phyloP scores from a whole-genome alignment of 2,329 filamentous ascomycete genomes.

The Paracamarosporium sp. region DNA sequence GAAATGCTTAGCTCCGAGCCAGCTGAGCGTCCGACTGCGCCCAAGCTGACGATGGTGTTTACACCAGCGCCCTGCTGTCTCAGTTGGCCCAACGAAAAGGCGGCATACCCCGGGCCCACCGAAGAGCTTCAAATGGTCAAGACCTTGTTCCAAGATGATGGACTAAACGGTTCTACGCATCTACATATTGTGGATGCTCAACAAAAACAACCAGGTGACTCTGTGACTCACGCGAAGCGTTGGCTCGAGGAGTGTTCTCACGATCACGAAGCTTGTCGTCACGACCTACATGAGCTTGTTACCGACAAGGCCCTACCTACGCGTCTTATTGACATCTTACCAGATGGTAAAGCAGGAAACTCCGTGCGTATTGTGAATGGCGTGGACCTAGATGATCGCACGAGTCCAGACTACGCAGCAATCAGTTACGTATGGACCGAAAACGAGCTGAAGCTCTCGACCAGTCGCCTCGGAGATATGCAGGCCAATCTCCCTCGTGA shows the following conservation, averaged over 20 bases:
- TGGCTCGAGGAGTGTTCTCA: constrained; percentile 40
- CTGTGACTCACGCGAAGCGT: constrained; percentile 24
- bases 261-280: constrained; percentile 33
- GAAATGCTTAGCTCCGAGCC: constrained; percentile 39
- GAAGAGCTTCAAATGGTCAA: constrained; percentile 38
- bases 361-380: constrained; percentile 33
- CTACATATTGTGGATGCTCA: constrained; percentile 6
- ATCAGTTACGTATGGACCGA: constrained; percentile 38
- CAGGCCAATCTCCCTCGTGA: constrained; percentile 22
- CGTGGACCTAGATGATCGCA: constrained; percentile 16
- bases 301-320: constrained; percentile 30
- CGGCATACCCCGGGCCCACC: constrained; percentile 37
- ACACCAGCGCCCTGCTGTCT: constrained; percentile 46
- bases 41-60: constrained; percentile 39
- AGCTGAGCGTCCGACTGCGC: constrained; percentile 36
- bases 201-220: constrained; percentile 6
- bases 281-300: constrained; percentile 2
- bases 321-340: constrained; percentile 38
- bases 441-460: constrained; percentile 28
- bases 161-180: constrained; percentile 22
- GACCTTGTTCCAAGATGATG: constrained; percentile 26
- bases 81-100: constrained; percentile 43
- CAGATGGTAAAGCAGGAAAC: constrained; percentile 17
- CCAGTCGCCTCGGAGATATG: constrained; percentile 18
- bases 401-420: constrained; percentile 29